Evolutionary conservation across 345 rosid genomes (phyloP).

Genomic region (Salix purpurea): DNA sequence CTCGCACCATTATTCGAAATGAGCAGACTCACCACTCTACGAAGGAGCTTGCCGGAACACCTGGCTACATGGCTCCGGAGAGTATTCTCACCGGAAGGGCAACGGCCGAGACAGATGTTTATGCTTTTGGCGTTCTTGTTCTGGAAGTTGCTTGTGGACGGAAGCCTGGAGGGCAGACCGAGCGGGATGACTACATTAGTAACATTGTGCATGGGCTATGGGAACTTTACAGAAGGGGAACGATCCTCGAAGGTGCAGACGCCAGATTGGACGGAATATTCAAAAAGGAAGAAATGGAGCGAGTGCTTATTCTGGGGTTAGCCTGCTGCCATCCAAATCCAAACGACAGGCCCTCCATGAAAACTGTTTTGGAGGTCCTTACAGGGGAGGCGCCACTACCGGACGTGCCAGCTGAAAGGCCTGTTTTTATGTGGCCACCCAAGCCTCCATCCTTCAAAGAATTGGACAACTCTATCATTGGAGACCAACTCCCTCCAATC

Average conservation of each 20-base stretch:
- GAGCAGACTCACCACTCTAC: constrained; percentile 73
- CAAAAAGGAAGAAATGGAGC: constrained; percentile 34
- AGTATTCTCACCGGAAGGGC: constrained; percentile 55
- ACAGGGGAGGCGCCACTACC: constrained; percentile 59
- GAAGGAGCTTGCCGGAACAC: constrained; percentile 65
- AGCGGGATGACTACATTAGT: constrained; percentile 35
- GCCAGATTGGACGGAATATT: constrained; percentile 37
- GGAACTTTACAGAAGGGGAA: constrained; percentile 50
- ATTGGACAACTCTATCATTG: constrained; percentile 29
- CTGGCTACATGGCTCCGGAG: constrained; percentile 86
- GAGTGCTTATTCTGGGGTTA: constrained; percentile 53
- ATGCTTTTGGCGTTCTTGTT: constrained; percentile 60
- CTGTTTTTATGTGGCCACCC: constrained; percentile 70
- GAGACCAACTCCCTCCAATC: constrained; percentile 30
- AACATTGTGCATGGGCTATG: constrained; percentile 66
- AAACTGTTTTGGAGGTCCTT: constrained; percentile 57
- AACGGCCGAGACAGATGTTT: constrained; percentile 60
- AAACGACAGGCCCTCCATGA: constrained; percentile 62
- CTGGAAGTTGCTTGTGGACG: constrained; percentile 60
- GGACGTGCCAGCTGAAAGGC: constrained; percentile 49
- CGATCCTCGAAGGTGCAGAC: constrained; percentile 52
- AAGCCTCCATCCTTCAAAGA: constrained; percentile 54
- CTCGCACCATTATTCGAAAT: constrained; percentile 50
- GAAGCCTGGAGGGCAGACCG: constrained; percentile 37
- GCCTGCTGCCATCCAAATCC: constrained; percentile 85